Percentiles rank a stretch among this genome's conserved stretches.
These are phyloP conservation scores for Przewalskia tangutica DNA, from an alignment of 257 asterid species.

Conservation along the genomic window DNA sequence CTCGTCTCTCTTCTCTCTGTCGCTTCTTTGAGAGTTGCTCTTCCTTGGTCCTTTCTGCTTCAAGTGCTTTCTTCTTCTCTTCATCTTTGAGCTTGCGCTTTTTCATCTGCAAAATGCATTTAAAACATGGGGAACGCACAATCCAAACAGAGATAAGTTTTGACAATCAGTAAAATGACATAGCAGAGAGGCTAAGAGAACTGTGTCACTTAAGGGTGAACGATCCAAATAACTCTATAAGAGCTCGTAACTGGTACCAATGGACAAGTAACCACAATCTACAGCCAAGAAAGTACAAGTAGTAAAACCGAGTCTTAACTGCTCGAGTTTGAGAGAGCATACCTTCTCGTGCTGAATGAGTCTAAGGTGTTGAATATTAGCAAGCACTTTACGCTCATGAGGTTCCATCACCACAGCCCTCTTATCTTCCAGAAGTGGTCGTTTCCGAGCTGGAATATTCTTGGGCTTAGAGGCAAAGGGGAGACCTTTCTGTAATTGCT, in stretches of 20 bases:
- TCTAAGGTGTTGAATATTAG: constrained; percentile 60
- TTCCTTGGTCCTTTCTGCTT: constrained; percentile 56
- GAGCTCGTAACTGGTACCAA: background rate
- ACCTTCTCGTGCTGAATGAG: constrained; percentile 66
- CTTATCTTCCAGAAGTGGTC: constrained; percentile 32
- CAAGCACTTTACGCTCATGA: constrained; percentile 52
- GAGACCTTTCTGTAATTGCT: constrained; percentile 52
- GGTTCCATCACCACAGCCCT: constrained; percentile 90
- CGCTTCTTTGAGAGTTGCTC: constrained; percentile 71
- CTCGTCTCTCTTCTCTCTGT: constrained; percentile 78
- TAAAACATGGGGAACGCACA: background rate
- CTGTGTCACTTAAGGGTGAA: background rate
- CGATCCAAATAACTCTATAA: background rate
- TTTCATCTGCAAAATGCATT: constrained; percentile 33
- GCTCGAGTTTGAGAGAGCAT: background rate
- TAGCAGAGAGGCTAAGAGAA: background rate
- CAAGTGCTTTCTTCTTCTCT: constrained; percentile 50
- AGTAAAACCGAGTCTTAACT: background rate
- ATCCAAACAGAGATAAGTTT: background rate
- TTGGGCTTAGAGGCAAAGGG: constrained; percentile 84
- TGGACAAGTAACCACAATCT: background rate
- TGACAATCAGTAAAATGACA: background rate
- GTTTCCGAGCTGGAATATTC: constrained; percentile 39
- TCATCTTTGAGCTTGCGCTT: constrained; percentile 55
- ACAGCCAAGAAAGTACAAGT: background rate